Conservation (phyloP, 1,139 yeast species). For the Sugiyamaella japonica region DNA sequence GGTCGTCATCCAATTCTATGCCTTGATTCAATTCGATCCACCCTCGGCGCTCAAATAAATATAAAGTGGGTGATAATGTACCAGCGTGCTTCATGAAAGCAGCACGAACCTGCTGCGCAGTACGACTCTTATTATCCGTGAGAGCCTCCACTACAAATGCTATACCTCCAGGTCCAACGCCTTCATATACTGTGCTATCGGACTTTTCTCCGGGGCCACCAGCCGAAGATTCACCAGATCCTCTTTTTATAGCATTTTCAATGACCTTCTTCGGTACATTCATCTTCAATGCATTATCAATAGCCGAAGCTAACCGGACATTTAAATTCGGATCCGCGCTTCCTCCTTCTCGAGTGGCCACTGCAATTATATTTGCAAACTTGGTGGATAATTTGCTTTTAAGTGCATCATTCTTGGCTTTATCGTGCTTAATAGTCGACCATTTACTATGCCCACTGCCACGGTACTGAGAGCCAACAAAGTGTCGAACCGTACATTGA, state of each 20-base stretch:
- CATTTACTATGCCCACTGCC: slow-evolving; percentile 84
- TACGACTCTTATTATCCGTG: slow-evolving; percentile 85
- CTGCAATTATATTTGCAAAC: slow-evolving; percentile 68
- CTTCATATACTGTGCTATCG: slow-evolving; percentile 67
- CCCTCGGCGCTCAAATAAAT: slow-evolving; percentile 76
- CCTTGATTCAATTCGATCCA: slow-evolving; percentile 55
- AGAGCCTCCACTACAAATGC: slow-evolving; percentile 80
- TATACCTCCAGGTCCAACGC: slow-evolving; percentile 89
- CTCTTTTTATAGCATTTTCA: slow-evolving; percentile 84
- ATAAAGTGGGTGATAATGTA: slow-evolving; percentile 72
- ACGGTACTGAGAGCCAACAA: slow-evolving; percentile 1
- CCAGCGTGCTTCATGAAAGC: slow-evolving; percentile 73
- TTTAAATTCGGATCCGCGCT: slow-evolving; percentile 63
- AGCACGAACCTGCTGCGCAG: slow-evolving; percentile 72
- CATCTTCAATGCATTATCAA: slow-evolving; percentile 75
- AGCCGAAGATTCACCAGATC: slow-evolving; percentile 55
- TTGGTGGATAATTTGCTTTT: slow-evolving; percentile 69
- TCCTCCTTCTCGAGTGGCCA: slow-evolving; percentile 65
- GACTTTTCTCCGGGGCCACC: slow-evolving; percentile 43
- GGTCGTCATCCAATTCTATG: slow-evolving; percentile 47
- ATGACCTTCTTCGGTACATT: slow-evolving; percentile 83
- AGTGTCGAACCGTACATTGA: background rate
- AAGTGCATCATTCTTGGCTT: slow-evolving; percentile 87
- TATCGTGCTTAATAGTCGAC: slow-evolving; percentile 93
- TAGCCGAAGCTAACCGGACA: slow-evolving; percentile 67